phyloP scores from a whole-genome alignment of 108 stramenopile genomes.

The Cyclotella distinguenda region DNA sequence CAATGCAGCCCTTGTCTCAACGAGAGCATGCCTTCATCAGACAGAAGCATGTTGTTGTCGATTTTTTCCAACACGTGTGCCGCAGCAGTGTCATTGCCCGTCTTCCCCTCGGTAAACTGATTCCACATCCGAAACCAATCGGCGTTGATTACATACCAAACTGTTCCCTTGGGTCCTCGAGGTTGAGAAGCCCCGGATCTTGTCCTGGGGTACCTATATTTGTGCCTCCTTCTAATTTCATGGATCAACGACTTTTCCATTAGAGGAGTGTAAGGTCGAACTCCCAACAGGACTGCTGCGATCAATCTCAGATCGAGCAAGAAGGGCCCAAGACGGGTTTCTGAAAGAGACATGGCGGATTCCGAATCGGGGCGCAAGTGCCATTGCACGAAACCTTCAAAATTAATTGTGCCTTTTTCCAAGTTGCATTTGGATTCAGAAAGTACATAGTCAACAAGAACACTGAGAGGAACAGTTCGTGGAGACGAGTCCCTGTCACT shows the following conservation, averaged over 20 bases:
- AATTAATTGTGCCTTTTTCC: constrained; percentile 20
- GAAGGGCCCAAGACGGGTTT: constrained; percentile 60
- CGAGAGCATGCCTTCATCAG: constrained; percentile 75
- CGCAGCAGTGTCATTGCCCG: constrained; percentile 44
- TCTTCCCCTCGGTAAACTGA: constrained; percentile 46
- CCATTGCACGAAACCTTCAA: constrained; percentile 72
- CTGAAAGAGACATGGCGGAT: constrained; percentile 13
- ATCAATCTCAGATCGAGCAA: constrained; percentile 74
- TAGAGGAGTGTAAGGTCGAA: constrained; percentile 66
- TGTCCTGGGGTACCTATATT: constrained; percentile 67
- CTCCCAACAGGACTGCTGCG: constrained; percentile 75
- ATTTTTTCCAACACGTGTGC: constrained; percentile 51
- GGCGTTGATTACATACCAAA: constrained; percentile 83
- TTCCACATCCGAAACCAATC: constrained; percentile 69
- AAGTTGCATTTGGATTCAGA: constrained; percentile 29
- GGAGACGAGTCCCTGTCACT: constrained; percentile 13
- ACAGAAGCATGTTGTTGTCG: constrained; percentile 66
- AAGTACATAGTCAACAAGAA: constrained; percentile 48
- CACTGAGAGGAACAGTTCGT: constrained; percentile 24
- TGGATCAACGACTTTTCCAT: constrained; percentile 62
- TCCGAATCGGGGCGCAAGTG: constrained; percentile 42
- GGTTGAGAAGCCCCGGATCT: constrained; percentile 47
- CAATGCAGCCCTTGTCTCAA: constrained; percentile 65
- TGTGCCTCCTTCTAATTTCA: constrained; percentile 75
- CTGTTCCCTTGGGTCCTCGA: constrained; percentile 75